Evolutionary conservation across 257 asterid genomes (phyloP), one percentile per base, ranked within the genome.

Genomic region (Rauvolfia tetraphylla): DNA sequence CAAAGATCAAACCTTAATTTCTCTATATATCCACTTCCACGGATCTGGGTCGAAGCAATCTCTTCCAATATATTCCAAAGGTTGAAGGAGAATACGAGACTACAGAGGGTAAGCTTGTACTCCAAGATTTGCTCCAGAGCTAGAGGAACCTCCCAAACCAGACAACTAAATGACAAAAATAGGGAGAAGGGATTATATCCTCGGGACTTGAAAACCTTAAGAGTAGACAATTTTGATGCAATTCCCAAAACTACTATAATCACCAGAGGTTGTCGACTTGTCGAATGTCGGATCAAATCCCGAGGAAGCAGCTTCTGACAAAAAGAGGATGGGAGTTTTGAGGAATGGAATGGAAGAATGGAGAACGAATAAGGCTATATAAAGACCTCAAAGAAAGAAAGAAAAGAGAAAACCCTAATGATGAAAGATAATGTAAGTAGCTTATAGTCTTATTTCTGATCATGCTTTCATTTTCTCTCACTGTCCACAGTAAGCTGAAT

Each of bases 321-420:
- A 57, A 81, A 79, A 20, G 48, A 67, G 79, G 81, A 69, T 76
- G 77, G 76, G 80, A 49, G 65, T 81, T 76, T 63, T 78, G 89
- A 74, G 79, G 77, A 82, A 79, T 79, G 84, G 78, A 84, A 78
- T 80, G 86, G 82, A 78, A 78, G 75, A 79, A 62, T 44, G 78
- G 77, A 33, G 78, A 76, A 77, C 68, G 31, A 77, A 81, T 36
- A 75, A 79, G 80, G 73, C 75, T 86, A 78, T 79, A 84, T 87
- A 87, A 76, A 68, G 73, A 74, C 66, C 61, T 74, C 33, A 53
- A 22, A 65, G 62, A 72, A 18, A 39, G 68, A 42, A 6, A 42
- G 38, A 51, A 33, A 70, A 49, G 68, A 68, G 86, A 82, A 90
- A 81, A 84, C 90, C 93, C 91, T 86, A 90, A 92, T 92, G 84